Evolutionary conservation across 1,284 basidiomycete species (phyloP).

Genomic region (Austroboletus rostrupii): DNA sequence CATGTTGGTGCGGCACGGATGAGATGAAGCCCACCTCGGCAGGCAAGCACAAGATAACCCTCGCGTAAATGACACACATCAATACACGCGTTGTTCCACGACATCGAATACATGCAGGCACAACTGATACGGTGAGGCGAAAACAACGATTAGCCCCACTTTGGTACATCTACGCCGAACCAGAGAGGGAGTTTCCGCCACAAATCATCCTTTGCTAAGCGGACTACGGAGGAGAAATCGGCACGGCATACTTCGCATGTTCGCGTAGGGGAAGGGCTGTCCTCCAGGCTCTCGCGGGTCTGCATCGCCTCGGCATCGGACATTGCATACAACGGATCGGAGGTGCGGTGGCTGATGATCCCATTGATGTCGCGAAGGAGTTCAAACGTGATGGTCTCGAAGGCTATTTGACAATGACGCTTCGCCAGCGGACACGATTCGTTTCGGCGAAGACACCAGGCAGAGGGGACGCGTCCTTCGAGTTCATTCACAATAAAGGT

Average conservation of each 20-base stretch:
- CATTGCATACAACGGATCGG: constrained; percentile 67
- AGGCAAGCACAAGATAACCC: not conserved
- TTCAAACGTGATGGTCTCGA: constrained; percentile 67
- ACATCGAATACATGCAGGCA: constrained; percentile 12
- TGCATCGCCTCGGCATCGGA: constrained; percentile 63
- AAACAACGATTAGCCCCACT: constrained; percentile 40
- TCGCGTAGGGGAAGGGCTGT: constrained; percentile 40
- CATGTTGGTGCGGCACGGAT: constrained; percentile 1
- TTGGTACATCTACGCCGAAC: constrained; percentile 56
- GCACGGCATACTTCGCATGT: constrained; percentile 64
- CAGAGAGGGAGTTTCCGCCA: constrained; percentile 62
- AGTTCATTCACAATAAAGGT: constrained; percentile 69
- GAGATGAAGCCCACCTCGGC: not conserved
- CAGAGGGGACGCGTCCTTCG: constrained; percentile 54
- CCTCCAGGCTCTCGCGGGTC: constrained; percentile 44
- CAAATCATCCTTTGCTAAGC: constrained; percentile 54
- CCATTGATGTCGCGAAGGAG: constrained; percentile 68
- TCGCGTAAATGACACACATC: not conserved
- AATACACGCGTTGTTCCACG: not conserved
- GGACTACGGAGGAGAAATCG: constrained; percentile 56
- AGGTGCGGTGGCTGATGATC: constrained; percentile 58
- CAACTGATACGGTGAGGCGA: constrained; percentile 1
- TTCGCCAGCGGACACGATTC: constrained; percentile 41
- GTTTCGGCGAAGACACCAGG: constrained; percentile 45
- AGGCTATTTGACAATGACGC: constrained; percentile 61